Conservation (phyloP, 306 rosid species). For the Parietaria judaica region DNA sequence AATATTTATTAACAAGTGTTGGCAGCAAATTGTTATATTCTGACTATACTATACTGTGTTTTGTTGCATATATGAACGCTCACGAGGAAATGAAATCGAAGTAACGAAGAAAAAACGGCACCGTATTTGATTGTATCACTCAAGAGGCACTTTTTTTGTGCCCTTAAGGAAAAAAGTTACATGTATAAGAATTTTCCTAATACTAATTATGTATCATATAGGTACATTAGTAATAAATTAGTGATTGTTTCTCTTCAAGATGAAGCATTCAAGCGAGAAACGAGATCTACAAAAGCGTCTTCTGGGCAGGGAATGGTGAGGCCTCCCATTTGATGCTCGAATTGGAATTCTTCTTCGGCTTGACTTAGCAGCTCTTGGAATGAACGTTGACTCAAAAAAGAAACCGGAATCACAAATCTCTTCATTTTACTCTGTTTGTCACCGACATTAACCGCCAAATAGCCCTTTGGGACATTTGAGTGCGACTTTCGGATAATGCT, state of each 20-base stretch:
- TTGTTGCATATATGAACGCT: too few species aligned
- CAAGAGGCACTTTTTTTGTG: too few species aligned
- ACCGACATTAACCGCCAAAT: slow-evolving; percentile 2
- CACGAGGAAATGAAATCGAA: too few species aligned
- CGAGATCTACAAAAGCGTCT: not conserved
- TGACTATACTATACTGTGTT: too few species aligned
- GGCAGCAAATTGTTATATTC: too few species aligned
- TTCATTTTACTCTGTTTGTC: not conserved
- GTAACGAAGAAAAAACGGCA: too few species aligned
- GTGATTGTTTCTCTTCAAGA: not conserved
- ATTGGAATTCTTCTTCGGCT: not conserved
- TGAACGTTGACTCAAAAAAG: not conserved
- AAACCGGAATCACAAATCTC: not conserved
- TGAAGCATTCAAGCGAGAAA: not conserved
- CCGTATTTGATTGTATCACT: too few species aligned
- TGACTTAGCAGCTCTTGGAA: not conserved
- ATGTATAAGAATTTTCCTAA: not conserved
- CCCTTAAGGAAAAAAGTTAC: too few species aligned
- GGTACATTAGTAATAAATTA: not conserved
- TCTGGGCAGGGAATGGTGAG: not conserved
- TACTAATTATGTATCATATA: not conserved
- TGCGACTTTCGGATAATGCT: too few species aligned
- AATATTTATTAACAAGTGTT: too few species aligned
- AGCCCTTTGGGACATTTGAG: slow-evolving; percentile 9
- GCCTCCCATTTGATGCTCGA: not conserved